phyloP scores from a whole-genome alignment of 78 protist genomes.

The Monosiga brevicollis region DNA sequence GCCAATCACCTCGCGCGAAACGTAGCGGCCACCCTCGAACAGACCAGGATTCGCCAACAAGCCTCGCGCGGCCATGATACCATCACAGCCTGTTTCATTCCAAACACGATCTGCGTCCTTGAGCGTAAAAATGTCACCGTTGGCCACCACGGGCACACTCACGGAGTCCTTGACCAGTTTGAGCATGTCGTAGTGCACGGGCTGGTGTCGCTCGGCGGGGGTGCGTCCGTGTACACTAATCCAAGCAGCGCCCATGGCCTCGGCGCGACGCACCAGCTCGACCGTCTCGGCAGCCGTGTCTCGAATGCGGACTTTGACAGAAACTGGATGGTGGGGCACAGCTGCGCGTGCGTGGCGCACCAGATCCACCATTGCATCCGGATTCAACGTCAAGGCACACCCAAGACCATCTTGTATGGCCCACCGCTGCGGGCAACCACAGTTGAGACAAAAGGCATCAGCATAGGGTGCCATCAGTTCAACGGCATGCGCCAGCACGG shows the following conservation, averaged over 20 bases:
- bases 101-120: constrained; percentile 30
- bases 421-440: constrained; percentile 86
- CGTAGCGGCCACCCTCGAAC: too few species aligned
- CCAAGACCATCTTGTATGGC: constrained; percentile 63
- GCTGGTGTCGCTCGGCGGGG: constrained; percentile 10
- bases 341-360: background rate
- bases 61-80: constrained; percentile 76
- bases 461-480: constrained; percentile 26
- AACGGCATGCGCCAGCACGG: constrained; percentile 44
- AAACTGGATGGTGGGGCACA: constrained; percentile 22
- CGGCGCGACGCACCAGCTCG: constrained; percentile 44
- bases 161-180: constrained; percentile 28
- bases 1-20: too few species aligned
- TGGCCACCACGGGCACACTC: constrained; percentile 64
- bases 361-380: constrained; percentile 56
- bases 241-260: constrained; percentile 58
- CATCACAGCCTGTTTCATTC: background rate
- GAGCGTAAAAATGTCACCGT: constrained; percentile 51
- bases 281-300: constrained; percentile 40
- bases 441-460: constrained; percentile 62
- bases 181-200: constrained; percentile 61
- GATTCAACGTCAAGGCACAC: constrained; percentile 26
- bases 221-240: constrained; percentile 79
- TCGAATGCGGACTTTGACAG: constrained; percentile 57
- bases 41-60: constrained; percentile 65